Conservation (phyloP, 371 early-diverging fungal genomes). For the Cladochytrium tenue region DNA sequence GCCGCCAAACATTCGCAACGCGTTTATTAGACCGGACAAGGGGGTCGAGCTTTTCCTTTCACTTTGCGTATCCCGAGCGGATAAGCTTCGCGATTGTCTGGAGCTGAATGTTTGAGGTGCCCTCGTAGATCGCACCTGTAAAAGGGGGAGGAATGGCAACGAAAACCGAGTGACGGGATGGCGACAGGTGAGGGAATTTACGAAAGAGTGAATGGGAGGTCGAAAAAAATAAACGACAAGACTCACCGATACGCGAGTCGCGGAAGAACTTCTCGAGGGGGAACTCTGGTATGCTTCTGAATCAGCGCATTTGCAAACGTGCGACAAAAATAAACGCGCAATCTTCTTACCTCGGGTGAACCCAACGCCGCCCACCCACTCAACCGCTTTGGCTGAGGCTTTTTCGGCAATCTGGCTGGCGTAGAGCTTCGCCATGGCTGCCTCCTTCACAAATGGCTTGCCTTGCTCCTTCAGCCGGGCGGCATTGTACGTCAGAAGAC, state of each 20-base stretch:
- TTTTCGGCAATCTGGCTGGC: conserved; percentile 93
- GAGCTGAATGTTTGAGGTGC: conserved; percentile 94
- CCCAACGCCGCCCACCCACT: conserved; percentile 97
- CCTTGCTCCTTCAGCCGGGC: conserved; percentile 95
- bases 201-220: no score
- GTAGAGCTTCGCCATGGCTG: conserved; percentile 97
- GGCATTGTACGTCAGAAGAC: conserved; percentile 95
- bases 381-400: conserved; percentile 85
- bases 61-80: conserved; percentile 13
- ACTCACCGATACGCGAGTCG: conserved; percentile 90
- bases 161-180: background rate
- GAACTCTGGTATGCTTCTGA: no score
- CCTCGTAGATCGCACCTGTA: conserved; percentile 67
- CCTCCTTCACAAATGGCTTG: conserved; percentile 84
- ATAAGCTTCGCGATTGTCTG: conserved; percentile 94
- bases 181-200: no score
- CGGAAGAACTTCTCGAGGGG: conserved; percentile 92
- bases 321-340: conserved; percentile 1
- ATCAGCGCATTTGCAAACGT: no score
- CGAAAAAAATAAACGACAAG: background rate
- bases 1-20: no score
- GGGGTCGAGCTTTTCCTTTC: background rate
- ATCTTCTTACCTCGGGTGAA: conserved; percentile 82
- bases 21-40: no score
- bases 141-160: no score